Conservation (phyloP, 2,329 filamentous ascomycete species). For the Magnaporthiopsis rhizophila region DNA sequence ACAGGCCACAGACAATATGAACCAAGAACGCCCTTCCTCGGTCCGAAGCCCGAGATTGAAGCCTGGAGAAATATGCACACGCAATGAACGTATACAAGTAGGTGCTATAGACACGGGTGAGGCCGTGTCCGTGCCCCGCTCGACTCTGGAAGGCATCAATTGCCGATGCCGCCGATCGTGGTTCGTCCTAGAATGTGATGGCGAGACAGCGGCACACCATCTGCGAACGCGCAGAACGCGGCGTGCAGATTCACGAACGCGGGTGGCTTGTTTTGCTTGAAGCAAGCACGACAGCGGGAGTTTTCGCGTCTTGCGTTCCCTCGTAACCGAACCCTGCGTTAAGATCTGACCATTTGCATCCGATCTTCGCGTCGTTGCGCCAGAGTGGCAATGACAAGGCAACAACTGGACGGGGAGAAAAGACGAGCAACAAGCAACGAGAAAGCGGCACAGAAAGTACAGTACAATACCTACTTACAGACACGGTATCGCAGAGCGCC, state of each 20-base stretch:
- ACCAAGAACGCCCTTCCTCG: not conserved
- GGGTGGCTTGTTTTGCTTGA: too few species aligned
- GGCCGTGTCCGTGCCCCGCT: not conserved
- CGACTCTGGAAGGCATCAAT: not conserved
- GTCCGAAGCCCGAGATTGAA: not conserved
- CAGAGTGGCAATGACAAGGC: too few species aligned
- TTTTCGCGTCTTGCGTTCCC: not conserved
- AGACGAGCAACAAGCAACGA: not conserved
- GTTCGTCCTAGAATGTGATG: not conserved
- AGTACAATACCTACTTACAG: too few species aligned
- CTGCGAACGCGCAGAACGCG: not conserved
- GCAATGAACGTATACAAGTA: too few species aligned
- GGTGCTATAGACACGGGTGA: too few species aligned
- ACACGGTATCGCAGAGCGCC: not conserved
- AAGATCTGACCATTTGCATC: too few species aligned
- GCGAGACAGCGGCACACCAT: not conserved
- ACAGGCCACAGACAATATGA: not conserved
- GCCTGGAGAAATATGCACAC: too few species aligned
- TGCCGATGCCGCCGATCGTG: too few species aligned
- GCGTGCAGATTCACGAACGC: not conserved
- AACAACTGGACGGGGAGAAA: not conserved
- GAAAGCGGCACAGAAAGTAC: not conserved
- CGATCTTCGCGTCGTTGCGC: too few species aligned
- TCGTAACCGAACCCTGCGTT: not conserved
- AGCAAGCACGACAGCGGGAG: too few species aligned